Conservation (phyloP, 768 basidiomycete genomes). For the Russula virescens region DNA sequence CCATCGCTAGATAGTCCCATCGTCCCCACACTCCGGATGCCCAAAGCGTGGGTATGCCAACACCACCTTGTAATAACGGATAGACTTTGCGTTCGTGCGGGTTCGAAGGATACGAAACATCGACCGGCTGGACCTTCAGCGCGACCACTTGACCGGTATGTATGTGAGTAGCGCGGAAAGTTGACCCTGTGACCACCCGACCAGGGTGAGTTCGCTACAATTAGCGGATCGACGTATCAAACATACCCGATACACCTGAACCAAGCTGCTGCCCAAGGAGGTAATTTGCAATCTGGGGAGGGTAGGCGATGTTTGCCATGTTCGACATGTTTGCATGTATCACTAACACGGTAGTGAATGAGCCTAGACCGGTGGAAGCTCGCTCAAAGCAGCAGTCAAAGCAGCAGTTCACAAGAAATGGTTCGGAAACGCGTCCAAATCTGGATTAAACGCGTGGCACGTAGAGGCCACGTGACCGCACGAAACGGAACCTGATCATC, state of each 20-base stretch:
- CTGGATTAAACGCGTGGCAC: not conserved
- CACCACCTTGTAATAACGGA: constrained; percentile 62
- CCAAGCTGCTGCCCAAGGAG: constrained; percentile 55
- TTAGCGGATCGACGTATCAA: not conserved
- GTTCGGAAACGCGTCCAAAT: constrained; percentile 1
- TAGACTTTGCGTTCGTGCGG: constrained; percentile 64
- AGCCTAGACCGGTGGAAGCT: not conserved
- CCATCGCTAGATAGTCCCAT: constrained; percentile 56
- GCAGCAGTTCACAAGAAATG: not conserved
- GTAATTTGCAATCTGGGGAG: constrained; percentile 51
- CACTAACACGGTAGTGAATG: not conserved
- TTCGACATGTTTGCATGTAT: not conserved
- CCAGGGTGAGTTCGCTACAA: not conserved
- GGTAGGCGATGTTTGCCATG: constrained; percentile 24
- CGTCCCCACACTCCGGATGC: constrained; percentile 36
- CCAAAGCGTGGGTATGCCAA: constrained; percentile 70
- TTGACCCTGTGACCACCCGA: constrained; percentile 50
- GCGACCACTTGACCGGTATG: constrained; percentile 57
- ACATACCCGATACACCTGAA: constrained; percentile 66
- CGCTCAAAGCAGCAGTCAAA: not conserved
- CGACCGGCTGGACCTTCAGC: constrained; percentile 62
- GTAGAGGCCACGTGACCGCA: constrained; percentile 5
- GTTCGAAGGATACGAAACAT: constrained; percentile 75
- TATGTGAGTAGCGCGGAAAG: constrained; percentile 56
- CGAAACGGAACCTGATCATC: too few species aligned